Evolutionary conservation across 352 stramenopile species (phyloP).

Genomic region (Globisporangium carolinianum): DNA sequence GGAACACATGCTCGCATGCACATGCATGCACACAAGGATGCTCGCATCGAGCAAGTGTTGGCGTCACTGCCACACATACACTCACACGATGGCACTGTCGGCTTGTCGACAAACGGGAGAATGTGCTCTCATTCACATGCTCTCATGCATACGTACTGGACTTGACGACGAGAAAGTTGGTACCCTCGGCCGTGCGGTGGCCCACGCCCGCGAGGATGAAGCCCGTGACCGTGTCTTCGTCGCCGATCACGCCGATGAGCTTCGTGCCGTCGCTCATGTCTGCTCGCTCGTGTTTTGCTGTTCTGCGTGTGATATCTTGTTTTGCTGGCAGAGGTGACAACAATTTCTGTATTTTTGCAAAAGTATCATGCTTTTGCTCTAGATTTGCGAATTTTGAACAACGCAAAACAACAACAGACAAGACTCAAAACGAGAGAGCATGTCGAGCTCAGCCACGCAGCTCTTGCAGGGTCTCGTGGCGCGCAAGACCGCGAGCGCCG

Average conservation of each 20-base stretch:
- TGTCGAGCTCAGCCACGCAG: conserved; percentile 20
- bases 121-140: too few species aligned
- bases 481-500: conserved; percentile 37
- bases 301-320: neutral
- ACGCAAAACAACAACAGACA: too few species aligned
- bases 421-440: neutral
- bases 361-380: too few species aligned
- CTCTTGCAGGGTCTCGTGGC: conserved; percentile 61
- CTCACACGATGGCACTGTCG: too few species aligned
- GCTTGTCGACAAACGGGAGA: too few species aligned
- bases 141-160: conserved; percentile 47
- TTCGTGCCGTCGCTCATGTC: conserved; percentile 77
- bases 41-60: neutral
- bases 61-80: neutral
- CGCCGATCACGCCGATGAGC: conserved; percentile 83
- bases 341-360: too few species aligned
- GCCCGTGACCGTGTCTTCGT: conserved; percentile 97
- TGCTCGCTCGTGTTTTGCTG: neutral
- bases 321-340: neutral
- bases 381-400: too few species aligned
- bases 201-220: conserved; percentile 97
- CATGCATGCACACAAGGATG: neutral
- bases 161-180: conserved; percentile 98
- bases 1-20: neutral
- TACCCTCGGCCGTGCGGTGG: conserved; percentile 91